Percentiles rank a stretch among this genome's conserved stretches.
Evolutionary conservation across 2,329 filamentous ascomycete genomes (phyloP).

Genomic region (Colletotrichum tofieldiae): DNA sequence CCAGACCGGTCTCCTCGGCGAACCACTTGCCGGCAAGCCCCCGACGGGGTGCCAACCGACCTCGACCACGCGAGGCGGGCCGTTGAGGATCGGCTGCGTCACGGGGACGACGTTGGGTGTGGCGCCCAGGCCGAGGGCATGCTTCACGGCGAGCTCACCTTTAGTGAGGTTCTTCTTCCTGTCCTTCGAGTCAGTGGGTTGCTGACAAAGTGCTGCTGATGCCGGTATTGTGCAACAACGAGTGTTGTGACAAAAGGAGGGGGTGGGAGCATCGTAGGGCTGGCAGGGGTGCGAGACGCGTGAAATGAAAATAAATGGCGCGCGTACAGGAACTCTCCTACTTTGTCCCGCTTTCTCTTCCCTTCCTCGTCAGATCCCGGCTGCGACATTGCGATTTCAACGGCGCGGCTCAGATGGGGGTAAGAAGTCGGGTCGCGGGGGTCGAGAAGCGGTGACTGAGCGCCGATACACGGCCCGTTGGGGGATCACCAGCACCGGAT

Average conservation of each 20-base stretch:
- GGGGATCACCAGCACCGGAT: neutral
- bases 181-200: slow-evolving; percentile 43
- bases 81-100: slow-evolving; percentile 55
- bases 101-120: slow-evolving; percentile 61
- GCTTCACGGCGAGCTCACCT: slow-evolving; percentile 58
- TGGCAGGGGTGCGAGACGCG: neutral
- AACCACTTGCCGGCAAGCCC: slow-evolving; percentile 72
- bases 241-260: neutral
- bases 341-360: slow-evolving; percentile 52
- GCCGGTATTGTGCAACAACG: slow-evolving; percentile 4
- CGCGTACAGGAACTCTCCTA: slow-evolving; percentile 53
- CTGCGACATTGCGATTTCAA: slow-evolving; percentile 25
- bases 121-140: slow-evolving; percentile 61
- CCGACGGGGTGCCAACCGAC: slow-evolving; percentile 74
- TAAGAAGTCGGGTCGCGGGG: slow-evolving; percentile 4
- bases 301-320: slow-evolving; percentile 37
- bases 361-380: slow-evolving; percentile 43
- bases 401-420: slow-evolving; percentile 7
- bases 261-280: slow-evolving; percentile 11
- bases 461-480: slow-evolving; percentile 10
- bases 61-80: slow-evolving; percentile 60
- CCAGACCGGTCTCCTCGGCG: slow-evolving; percentile 68
- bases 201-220: neutral
- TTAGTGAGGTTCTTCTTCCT: slow-evolving; percentile 55
- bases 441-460: neutral